Conservation (phyloP, 2,329 filamentous ascomycete genomes). For the Pyricularia sp. region DNA sequence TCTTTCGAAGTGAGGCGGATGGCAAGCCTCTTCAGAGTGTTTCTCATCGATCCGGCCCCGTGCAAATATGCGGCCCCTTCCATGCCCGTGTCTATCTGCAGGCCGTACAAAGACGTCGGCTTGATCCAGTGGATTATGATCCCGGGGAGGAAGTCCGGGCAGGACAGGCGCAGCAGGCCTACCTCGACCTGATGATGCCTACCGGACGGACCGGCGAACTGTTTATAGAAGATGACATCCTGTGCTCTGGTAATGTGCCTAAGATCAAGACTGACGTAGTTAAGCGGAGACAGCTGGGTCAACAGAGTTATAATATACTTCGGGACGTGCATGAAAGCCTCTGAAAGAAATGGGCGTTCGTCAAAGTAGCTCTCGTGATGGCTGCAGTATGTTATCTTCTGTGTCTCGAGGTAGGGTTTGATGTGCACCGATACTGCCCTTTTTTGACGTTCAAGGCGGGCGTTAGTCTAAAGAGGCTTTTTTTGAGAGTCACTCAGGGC, state of each 20-base stretch:
- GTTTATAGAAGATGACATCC: neutral
- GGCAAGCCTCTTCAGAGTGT: neutral
- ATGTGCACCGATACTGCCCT: neutral
- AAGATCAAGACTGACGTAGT: neutral
- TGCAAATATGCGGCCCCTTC: neutral
- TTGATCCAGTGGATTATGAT: neutral
- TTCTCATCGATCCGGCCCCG: neutral
- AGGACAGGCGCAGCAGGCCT: neutral
- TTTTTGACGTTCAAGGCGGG: neutral
- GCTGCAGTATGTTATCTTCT: neutral
- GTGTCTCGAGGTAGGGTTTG: neutral
- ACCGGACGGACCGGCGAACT: neutral
- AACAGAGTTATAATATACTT: neutral
- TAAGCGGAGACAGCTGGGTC: neutral
- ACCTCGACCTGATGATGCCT: neutral
- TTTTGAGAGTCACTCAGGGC: neutral
- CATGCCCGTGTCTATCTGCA: neutral
- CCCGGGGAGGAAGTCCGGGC: neutral
- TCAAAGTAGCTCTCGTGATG: neutral
- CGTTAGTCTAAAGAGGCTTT: neutral
- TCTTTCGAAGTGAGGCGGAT: neutral
- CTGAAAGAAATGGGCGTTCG: neutral
- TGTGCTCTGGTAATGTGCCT: neutral
- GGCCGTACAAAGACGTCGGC: neutral
- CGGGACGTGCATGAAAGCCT: neutral